A percentile compares a stretch with the other conserved stretches of the same genome.
phyloP scores from a whole-genome alignment of 2,329 filamentous ascomycete species.

The Penicillium sp. region DNA sequence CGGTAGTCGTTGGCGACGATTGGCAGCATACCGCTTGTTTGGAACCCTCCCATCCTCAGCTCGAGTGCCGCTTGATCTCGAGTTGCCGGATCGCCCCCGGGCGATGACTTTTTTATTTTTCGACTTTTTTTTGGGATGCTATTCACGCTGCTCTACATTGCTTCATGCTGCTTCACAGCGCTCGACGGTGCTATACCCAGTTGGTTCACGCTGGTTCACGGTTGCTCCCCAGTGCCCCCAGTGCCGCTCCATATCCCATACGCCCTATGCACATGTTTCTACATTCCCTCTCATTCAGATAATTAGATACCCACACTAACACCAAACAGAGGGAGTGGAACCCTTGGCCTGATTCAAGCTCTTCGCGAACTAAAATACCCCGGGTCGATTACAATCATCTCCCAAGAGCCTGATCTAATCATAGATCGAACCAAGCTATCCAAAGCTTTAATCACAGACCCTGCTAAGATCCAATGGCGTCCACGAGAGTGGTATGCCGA shows the following conservation, averaged over 20 bases:
- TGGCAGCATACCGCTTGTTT: not conserved
- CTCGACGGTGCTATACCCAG: too few relatives aligned
- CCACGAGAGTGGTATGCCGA: slow-evolving; percentile 73
- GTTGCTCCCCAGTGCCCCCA: not conserved
- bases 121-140: not conserved
- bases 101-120: not conserved
- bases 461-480: slow-evolving; percentile 74
- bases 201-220: not conserved
- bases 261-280: not conserved
- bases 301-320: not conserved
- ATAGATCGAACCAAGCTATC: slow-evolving; percentile 95
- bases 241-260: not conserved
- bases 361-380: slow-evolving; percentile 78
- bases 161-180: not conserved
- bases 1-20: not conserved
- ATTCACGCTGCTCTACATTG: not conserved
- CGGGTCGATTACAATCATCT: slow-evolving; percentile 78
- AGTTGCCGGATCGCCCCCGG: not conserved
- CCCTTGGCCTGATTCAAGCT: slow-evolving; percentile 77
- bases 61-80: not conserved
- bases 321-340: slow-evolving; percentile 68
- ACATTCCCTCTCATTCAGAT: not conserved
- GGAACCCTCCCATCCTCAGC: not conserved
- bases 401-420: slow-evolving; percentile 78
- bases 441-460: slow-evolving; percentile 83